These are phyloP conservation scores for Salisapilia sapeloensis DNA, from an alignment of 352 stramenopile species.

Conservation along the genomic window DNA sequence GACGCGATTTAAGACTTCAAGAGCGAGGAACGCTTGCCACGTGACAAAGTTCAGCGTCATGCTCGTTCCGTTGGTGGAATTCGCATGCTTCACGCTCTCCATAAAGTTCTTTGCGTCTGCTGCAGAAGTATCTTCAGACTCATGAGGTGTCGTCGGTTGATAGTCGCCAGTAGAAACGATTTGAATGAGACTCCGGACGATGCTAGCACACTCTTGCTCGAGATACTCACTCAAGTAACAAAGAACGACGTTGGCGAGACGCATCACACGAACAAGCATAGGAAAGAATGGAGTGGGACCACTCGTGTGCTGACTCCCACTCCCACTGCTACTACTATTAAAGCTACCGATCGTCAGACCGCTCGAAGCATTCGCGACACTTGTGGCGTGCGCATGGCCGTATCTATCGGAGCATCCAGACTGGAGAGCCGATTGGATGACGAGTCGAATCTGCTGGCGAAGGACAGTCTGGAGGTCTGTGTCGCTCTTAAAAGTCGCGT, in stretches of 20 bases:
- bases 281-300: constrained; percentile 38
- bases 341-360: constrained; percentile 14
- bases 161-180: constrained; percentile 69
- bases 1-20: constrained; percentile 69
- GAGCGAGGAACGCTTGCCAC: constrained; percentile 60
- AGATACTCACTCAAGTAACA: constrained; percentile 65
- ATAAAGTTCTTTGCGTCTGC: constrained; percentile 55
- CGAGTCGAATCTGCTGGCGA: constrained; percentile 62
- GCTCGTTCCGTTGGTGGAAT: constrained; percentile 6
- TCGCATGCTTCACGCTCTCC: constrained; percentile 18
- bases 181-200: constrained; percentile 47
- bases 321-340: constrained; percentile 12
- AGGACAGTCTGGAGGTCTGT: constrained; percentile 57
- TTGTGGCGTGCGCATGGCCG: constrained; percentile 6
- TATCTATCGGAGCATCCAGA: constrained; percentile 37
- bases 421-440: constrained; percentile 58
- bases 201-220: constrained; percentile 33
- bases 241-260: constrained; percentile 52
- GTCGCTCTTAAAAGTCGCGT: constrained; percentile 45
- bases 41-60: constrained; percentile 56
- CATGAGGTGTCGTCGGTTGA: constrained; percentile 12
- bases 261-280: constrained; percentile 68
- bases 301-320: constrained; percentile 5
- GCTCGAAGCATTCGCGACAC: constrained; percentile 5
- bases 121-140: constrained; percentile 5